Evolutionary conservation across 225 moss, liverwort and hornwort genomes (phyloP).

Genomic region (Thuidium tamariscinum): DNA sequence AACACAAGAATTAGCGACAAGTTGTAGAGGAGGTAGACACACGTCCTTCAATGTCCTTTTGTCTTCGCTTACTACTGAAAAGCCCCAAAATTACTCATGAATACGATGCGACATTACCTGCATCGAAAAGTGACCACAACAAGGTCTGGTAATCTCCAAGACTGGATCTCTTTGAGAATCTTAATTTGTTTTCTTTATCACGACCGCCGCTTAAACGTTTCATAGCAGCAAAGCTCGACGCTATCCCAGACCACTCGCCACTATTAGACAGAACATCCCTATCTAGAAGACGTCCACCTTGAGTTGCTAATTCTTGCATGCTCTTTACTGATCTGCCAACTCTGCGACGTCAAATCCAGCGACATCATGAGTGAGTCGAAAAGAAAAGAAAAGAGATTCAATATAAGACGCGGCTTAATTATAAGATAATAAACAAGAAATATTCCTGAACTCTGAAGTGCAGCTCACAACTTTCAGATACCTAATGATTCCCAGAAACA

Average conservation of each 20-base stretch:
- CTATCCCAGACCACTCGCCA: constrained; percentile 91
- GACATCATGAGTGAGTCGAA: neutral
- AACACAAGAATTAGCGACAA: neutral
- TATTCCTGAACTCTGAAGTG: neutral
- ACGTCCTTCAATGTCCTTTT: neutral
- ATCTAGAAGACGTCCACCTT: constrained; percentile 41
- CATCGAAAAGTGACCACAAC: constrained; percentile 77
- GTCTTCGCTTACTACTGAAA: neutral
- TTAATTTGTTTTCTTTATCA: constrained; percentile 61
- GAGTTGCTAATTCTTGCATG: constrained; percentile 49
- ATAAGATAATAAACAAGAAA: neutral
- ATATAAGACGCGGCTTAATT: neutral
- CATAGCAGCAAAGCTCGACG: constrained; percentile 78
- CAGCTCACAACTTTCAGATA: neutral
- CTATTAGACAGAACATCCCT: constrained; percentile 44
- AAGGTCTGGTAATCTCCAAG: constrained; percentile 59
- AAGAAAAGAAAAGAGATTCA: neutral
- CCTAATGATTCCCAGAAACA: neutral
- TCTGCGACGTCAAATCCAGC: constrained; percentile 17
- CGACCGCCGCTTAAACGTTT: constrained; percentile 61
- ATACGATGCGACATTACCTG: constrained; percentile 19
- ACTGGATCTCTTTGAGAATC: constrained; percentile 25
- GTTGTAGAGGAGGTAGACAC: neutral
- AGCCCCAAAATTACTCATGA: neutral
- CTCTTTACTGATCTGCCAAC: constrained; percentile 54